Conservation (phyloP, 2,329 filamentous ascomycete genomes). For the Ophiostoma triangulosporum region DNA sequence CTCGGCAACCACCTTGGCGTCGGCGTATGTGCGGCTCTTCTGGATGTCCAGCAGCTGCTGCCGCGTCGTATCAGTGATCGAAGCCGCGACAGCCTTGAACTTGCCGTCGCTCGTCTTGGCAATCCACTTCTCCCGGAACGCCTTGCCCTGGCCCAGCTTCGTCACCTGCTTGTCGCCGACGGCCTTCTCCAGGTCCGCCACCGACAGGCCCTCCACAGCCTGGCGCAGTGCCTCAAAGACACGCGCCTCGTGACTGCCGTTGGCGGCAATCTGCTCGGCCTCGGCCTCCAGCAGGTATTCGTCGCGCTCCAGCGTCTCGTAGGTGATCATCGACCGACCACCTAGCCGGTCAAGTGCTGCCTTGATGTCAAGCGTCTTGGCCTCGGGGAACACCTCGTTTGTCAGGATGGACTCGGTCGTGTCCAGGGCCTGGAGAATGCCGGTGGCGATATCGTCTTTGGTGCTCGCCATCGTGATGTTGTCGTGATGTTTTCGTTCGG, state of each 20-base stretch:
- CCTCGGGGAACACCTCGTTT: constrained; percentile 52
- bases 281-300: constrained; percentile 63
- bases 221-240: constrained; percentile 63
- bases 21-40: constrained; percentile 49
- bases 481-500: constrained; percentile 2
- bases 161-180: constrained; percentile 61
- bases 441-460: constrained; percentile 44
- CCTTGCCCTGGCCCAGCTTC: constrained; percentile 86
- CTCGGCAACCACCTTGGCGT: constrained; percentile 65
- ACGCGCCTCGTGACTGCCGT: constrained; percentile 71
- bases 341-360: constrained; percentile 74
- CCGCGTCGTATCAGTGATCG: constrained; percentile 67
- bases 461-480: constrained; percentile 12
- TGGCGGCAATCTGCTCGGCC: constrained; percentile 55
- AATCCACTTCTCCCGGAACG: constrained; percentile 72
- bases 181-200: constrained; percentile 55
- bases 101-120: constrained; percentile 40
- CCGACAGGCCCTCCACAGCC: constrained; percentile 67
- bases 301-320: constrained; percentile 71
- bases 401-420: constrained; percentile 53
- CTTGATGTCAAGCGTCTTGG: constrained; percentile 60
- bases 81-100: constrained; percentile 45
- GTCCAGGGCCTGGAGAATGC: constrained; percentile 53
- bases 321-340: constrained; percentile 75
- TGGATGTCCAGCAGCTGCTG: constrained; percentile 63